Conservation (phyloP, 2,329 filamentous ascomycete genomes). For the Epichloe sp. region DNA sequence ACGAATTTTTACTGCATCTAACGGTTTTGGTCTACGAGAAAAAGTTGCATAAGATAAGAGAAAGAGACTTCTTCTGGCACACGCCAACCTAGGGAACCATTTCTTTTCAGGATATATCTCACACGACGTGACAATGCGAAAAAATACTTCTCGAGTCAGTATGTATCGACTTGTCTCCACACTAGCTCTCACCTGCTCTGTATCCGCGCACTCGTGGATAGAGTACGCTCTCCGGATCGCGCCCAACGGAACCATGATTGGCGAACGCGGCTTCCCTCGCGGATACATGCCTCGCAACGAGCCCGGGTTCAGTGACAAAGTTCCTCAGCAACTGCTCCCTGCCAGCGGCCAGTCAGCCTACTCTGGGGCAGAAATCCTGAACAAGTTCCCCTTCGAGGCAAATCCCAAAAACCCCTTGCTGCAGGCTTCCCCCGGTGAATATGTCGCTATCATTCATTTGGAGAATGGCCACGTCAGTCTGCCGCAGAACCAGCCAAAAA, state of each 20-base stretch:
- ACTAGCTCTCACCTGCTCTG: slow-evolving; percentile 18
- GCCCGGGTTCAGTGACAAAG: slow-evolving; percentile 41
- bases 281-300: slow-evolving; percentile 48
- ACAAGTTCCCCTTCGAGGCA: slow-evolving; percentile 20
- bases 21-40: not conserved
- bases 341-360: slow-evolving; percentile 49
- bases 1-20: not conserved
- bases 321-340: slow-evolving; percentile 53
- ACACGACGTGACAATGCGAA: not conserved
- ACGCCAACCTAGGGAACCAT: not conserved
- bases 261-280: slow-evolving; percentile 60
- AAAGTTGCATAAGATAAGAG: not conserved
- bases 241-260: slow-evolving; percentile 59
- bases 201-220: slow-evolving; percentile 64
- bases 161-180: slow-evolving; percentile 9
- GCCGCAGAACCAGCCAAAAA: slow-evolving; percentile 44
- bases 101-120: slow-evolving; percentile 6
- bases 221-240: slow-evolving; percentile 62
- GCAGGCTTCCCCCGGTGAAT: slow-evolving; percentile 43
- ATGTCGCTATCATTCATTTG: slow-evolving; percentile 52
- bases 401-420: slow-evolving; percentile 49
- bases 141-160: not conserved
- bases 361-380: slow-evolving; percentile 40
- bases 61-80: not conserved
- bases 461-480: slow-evolving; percentile 67